Percentiles rank a stretch among this genome's conserved stretches.
These are phyloP conservation scores for Thalassiosira pacifica DNA, from an alignment of 352 stramenopile genomes.

Conservation along the genomic window DNA sequence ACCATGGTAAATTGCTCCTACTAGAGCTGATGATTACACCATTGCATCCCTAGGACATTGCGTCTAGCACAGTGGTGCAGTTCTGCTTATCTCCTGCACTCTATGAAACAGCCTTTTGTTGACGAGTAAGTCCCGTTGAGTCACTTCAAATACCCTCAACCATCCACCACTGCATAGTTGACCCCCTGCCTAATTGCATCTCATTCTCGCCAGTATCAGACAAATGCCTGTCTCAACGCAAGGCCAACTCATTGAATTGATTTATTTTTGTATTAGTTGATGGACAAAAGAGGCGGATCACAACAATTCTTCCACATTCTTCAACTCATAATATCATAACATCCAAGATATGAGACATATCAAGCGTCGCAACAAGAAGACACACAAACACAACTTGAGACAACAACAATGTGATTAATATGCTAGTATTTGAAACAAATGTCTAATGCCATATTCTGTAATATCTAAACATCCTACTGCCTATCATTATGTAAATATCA, in stretches of 20 bases:
- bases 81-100: not conserved
- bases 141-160: not conserved
- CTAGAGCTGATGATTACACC: not conserved
- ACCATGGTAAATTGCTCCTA: not conserved
- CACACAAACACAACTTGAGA: too few species aligned
- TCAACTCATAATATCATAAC: not conserved
- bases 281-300: not conserved
- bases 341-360: not conserved
- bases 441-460: too few species aligned
- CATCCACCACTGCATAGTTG: not conserved
- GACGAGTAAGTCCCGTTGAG: not conserved
- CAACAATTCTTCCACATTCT: not conserved
- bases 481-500: too few species aligned
- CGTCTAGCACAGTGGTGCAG: not conserved
- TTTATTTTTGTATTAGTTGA: not conserved
- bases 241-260: not conserved
- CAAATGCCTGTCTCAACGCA: not conserved
- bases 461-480: too few species aligned
- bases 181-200: not conserved
- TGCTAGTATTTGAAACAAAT: too few species aligned
- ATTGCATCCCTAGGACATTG: not conserved
- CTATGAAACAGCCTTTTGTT: conserved; percentile 1
- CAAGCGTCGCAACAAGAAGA: too few species aligned
- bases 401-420: too few species aligned
- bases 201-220: not conserved